Evolutionary conservation across 176 grass and related monocot species (phyloP).

Genomic region (Chloris gayana): DNA sequence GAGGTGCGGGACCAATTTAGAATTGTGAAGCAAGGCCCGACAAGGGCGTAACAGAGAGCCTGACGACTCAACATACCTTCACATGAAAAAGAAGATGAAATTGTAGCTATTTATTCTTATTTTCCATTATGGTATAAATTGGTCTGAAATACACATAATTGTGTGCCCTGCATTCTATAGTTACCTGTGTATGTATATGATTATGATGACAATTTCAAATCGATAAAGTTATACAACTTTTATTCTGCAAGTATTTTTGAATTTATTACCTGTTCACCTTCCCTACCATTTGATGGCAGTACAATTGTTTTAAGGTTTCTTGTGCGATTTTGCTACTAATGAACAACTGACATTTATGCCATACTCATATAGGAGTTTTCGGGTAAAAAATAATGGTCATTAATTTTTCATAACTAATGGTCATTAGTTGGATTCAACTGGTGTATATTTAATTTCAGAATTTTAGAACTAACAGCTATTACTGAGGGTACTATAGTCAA

Average conservation of each 20-base stretch:
- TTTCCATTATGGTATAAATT: constrained; percentile 4
- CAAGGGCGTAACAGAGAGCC: background rate
- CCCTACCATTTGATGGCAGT: background rate
- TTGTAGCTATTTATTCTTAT: background rate
- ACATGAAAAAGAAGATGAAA: background rate
- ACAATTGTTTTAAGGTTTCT: background rate
- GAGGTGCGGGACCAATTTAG: constrained; percentile 65
- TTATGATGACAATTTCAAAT: background rate
- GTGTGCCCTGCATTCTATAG: background rate
- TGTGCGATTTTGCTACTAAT: background rate
- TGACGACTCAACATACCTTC: constrained; percentile 14
- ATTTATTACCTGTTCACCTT: background rate
- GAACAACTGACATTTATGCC: background rate
- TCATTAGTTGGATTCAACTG: too few species aligned
- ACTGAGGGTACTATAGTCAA: too few species aligned
- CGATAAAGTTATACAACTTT: background rate
- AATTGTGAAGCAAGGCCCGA: constrained; percentile 49
- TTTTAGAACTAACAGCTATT: too few species aligned
- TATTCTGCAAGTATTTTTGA: background rate
- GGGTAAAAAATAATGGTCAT: too few species aligned
- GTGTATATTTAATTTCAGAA: too few species aligned
- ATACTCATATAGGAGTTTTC: too few species aligned
- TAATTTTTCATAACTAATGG: too few species aligned
- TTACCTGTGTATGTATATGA: background rate
- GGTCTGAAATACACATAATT: background rate